Conservation (phyloP, 2,329 filamentous ascomycete species). For the Corynespora cassiicola region DNA sequence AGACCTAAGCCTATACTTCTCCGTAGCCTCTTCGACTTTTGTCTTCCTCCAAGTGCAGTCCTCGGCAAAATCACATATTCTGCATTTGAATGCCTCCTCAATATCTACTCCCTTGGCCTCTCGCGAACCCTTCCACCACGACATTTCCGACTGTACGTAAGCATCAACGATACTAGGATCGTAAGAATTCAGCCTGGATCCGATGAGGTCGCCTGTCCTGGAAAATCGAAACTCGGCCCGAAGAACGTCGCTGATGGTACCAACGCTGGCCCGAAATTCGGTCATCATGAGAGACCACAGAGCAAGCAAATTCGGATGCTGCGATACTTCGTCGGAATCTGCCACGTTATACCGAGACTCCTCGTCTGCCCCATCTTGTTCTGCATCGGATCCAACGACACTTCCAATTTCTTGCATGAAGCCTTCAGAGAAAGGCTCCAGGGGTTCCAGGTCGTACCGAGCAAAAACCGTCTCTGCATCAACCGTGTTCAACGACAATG, state of each 20-base stretch:
- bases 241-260: conserved; percentile 63
- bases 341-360: too few relatives aligned
- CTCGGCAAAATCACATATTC: conserved; percentile 81
- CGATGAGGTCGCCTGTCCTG: conserved; percentile 59
- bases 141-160: conserved; percentile 74
- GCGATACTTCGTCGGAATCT: conserved; percentile 60
- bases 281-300: conserved; percentile 70
- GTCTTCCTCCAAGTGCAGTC: conserved; percentile 78
- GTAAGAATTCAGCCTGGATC: conserved; percentile 69
- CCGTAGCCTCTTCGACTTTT: conserved; percentile 68
- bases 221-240: conserved; percentile 62
- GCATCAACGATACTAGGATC: conserved; percentile 67
- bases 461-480: conserved; percentile 72
- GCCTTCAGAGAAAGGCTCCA: conserved; percentile 74
- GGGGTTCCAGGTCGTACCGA: conserved; percentile 73
- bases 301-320: conserved; percentile 64
- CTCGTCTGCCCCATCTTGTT: too few relatives aligned
- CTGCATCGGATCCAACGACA: too few relatives aligned
- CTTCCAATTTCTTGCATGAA: conserved; percentile 79
- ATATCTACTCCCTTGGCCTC: conserved; percentile 76
- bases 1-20: conserved; percentile 39
- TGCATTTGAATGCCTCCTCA: conserved; percentile 88
- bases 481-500: conserved; percentile 74
- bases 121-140: conserved; percentile 87
- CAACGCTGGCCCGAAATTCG: conserved; percentile 60